Conservation (phyloP, 1,284 basidiomycete genomes). For the Singerocomus inundabilis region DNA sequence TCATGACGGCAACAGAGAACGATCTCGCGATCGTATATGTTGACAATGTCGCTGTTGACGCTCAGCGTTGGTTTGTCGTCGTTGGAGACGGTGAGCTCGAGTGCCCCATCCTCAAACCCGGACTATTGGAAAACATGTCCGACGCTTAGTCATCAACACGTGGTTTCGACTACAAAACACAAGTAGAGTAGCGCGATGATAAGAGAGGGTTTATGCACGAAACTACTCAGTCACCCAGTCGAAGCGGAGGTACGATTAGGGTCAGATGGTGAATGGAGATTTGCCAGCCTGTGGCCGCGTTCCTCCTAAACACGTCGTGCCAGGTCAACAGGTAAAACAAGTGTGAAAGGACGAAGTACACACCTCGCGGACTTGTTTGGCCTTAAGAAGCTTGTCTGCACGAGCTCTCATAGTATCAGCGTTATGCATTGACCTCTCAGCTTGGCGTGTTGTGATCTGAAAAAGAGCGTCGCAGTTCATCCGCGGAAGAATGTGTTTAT, state of each 20-base stretch:
- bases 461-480: neutral
- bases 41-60: slow-evolving; percentile 8
- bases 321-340: neutral
- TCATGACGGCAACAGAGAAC: slow-evolving; percentile 43
- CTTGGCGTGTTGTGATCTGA: slow-evolving; percentile 24
- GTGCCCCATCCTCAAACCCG: neutral
- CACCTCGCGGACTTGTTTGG: slow-evolving; percentile 30
- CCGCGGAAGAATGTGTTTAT: neutral
- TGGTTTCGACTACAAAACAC: neutral
- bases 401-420: slow-evolving; percentile 8
- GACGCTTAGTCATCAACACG: slow-evolving; percentile 27
- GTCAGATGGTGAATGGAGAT: slow-evolving; percentile 8
- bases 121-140: slow-evolving; percentile 15
- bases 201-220: too few relatives aligned
- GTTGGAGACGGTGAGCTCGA: slow-evolving; percentile 25
- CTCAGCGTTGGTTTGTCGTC: slow-evolving; percentile 18
- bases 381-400: slow-evolving; percentile 18
- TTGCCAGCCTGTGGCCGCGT: slow-evolving; percentile 20
- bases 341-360: neutral
- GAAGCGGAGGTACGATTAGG: neutral
- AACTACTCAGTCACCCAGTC: too few relatives aligned
- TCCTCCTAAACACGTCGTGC: slow-evolving; percentile 12
- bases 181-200: too few relatives aligned
- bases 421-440: slow-evolving; percentile 11
- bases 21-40: slow-evolving; percentile 16